Conservation (phyloP, 1,139 yeast genomes). For the Diutina pseudorugosa region DNA sequence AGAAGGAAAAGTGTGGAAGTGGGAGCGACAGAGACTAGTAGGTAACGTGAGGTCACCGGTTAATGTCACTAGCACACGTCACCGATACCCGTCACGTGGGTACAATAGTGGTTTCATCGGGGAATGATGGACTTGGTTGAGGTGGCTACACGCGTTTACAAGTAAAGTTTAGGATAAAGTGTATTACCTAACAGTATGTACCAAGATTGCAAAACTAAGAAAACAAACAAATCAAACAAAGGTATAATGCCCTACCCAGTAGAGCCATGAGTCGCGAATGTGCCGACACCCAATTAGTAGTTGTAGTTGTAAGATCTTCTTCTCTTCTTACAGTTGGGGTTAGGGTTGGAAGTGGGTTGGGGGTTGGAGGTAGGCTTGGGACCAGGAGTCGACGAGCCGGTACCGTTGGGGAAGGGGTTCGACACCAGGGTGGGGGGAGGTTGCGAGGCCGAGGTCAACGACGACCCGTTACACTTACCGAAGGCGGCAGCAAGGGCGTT, state of each 20-base stretch:
- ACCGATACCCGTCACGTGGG: too few relatives aligned
- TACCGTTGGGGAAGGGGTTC: not conserved
- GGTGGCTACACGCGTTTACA: too few relatives aligned
- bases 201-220: not conserved
- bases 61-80: too few relatives aligned
- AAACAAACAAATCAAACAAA: not conserved
- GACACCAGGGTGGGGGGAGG: not conserved
- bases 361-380: not conserved
- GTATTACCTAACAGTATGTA: constrained; percentile 2
- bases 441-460: not conserved
- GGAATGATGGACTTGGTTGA: too few relatives aligned
- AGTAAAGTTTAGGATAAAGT: not conserved
- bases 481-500: constrained; percentile 33
- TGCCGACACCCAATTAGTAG: constrained; percentile 6
- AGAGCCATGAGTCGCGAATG: not conserved
- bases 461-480: constrained; percentile 18
- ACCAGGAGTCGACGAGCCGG: not conserved
- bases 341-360: not conserved
- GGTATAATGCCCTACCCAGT: constrained; percentile 1
- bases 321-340: constrained; percentile 16
- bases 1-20: too few relatives aligned
- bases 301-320: constrained; percentile 18
- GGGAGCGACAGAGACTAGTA: too few relatives aligned
- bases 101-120: too few relatives aligned
- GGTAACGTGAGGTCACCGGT: too few relatives aligned